Percentiles rank a stretch among this genome's conserved stretches.
Conservation (phyloP, 352 stramenopile species). For the Globisporangium uncinulatum region DNA sequence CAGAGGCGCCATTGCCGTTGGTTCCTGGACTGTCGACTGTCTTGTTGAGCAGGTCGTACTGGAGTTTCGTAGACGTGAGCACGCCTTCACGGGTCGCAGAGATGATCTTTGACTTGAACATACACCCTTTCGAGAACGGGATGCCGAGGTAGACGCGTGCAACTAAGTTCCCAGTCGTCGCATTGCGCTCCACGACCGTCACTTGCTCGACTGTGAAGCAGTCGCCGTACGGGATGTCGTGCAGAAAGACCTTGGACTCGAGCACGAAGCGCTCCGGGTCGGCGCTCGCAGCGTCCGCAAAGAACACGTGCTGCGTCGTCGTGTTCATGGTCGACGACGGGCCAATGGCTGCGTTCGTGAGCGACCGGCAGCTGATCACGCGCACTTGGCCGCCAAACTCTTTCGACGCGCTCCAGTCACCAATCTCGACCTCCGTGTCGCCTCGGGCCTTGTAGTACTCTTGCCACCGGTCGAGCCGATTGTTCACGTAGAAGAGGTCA, state of each 20-base stretch:
- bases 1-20: conserved; percentile 9
- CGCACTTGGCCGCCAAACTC: conserved; percentile 69
- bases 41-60: conserved; percentile 61
- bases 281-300: conserved; percentile 25
- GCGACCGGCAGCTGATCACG: conserved; percentile 54
- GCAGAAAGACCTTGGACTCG: conserved; percentile 56
- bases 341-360: conserved; percentile 80
- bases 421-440: conserved; percentile 65
- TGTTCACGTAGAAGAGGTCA: conserved; percentile 60
- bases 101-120: conserved; percentile 90
- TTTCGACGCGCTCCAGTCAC: conserved; percentile 54
- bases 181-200: conserved; percentile 40
- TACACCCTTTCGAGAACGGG: conserved; percentile 84
- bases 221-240: conserved; percentile 85
- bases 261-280: conserved; percentile 51
- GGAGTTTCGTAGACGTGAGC: conserved; percentile 39
- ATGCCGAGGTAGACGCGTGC: conserved; percentile 68
- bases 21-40: conserved; percentile 20
- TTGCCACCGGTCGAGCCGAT: conserved; percentile 34
- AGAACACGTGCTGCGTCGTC: conserved; percentile 63
- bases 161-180: conserved; percentile 34
- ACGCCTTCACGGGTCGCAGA: conserved; percentile 65
- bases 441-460: conserved; percentile 68
- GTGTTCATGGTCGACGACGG: conserved; percentile 81
- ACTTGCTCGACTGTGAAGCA: conserved; percentile 81